Conservation (phyloP, 2,329 filamentous ascomycete species). For the Colletotrichum filicis region DNA sequence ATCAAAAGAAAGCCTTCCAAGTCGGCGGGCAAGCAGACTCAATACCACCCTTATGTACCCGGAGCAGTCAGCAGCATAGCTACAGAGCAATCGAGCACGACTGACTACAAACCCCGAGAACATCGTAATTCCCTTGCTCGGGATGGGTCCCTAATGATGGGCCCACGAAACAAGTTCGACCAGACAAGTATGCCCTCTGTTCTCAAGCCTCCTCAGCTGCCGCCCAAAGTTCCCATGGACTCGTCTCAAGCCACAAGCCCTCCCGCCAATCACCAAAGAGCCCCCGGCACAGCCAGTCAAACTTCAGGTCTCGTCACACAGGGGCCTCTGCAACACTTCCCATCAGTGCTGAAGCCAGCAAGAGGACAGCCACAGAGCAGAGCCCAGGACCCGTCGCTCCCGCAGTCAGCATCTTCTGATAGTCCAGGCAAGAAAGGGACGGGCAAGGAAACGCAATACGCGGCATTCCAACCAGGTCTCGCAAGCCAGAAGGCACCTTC, state of each 20-base stretch:
- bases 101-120: slow-evolving; percentile 11
- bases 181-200: slow-evolving; percentile 38
- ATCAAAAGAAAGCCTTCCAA: slow-evolving; percentile 35
- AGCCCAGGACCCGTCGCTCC: not conserved
- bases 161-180: slow-evolving; percentile 32
- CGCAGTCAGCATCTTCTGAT: not conserved
- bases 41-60: slow-evolving; percentile 34
- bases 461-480: slow-evolving; percentile 7
- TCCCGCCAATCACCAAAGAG: not conserved
- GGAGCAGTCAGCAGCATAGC: not conserved
- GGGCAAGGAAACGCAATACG: not conserved
- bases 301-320: not conserved
- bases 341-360: slow-evolving; percentile 44
- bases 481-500: not conserved
- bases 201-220: slow-evolving; percentile 39
- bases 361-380: slow-evolving; percentile 33
- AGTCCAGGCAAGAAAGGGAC: not conserved
- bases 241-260: not conserved
- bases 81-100: not conserved
- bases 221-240: slow-evolving; percentile 35
- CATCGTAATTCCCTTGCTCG: slow-evolving; percentile 40
- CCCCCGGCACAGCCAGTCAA: not conserved
- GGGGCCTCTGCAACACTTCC: slow-evolving; percentile 36
- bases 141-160: slow-evolving; percentile 40
- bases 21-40: not conserved